These are phyloP conservation scores for Emericellopsis atlantica DNA, from an alignment of 2,329 filamentous ascomycete species.

Conservation along the genomic window DNA sequence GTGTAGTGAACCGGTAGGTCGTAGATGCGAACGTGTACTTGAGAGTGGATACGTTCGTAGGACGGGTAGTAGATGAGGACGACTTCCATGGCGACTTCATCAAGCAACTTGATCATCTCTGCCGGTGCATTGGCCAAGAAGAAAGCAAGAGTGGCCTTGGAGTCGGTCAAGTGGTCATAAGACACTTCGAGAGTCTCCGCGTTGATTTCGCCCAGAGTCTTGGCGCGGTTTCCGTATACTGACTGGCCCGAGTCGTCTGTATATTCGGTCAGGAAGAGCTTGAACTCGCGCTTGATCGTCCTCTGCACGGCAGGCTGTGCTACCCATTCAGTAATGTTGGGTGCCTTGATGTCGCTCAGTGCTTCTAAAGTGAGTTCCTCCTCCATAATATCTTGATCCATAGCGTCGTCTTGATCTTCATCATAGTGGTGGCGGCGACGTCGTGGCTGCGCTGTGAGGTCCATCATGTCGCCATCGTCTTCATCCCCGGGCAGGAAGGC, in stretches of 20 bases:
- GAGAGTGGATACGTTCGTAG: slow-evolving; percentile 93
- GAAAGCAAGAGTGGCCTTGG: slow-evolving; percentile 88
- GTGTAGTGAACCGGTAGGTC: slow-evolving; percentile 93
- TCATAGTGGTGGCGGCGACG: slow-evolving; percentile 84
- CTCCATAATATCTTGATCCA: slow-evolving; percentile 89
- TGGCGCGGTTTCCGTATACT: slow-evolving; percentile 88
- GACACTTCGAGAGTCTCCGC: slow-evolving; percentile 93
- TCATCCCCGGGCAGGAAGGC: slow-evolving; percentile 73
- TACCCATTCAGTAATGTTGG: slow-evolving; percentile 91
- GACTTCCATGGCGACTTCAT: slow-evolving; percentile 92
- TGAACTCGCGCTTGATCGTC: slow-evolving; percentile 93
- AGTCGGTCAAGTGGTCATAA: slow-evolving; percentile 80
- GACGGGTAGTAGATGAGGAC: slow-evolving; percentile 93
- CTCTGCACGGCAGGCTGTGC: slow-evolving; percentile 79
- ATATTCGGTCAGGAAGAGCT: slow-evolving; percentile 91
- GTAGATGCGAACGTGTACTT: slow-evolving; percentile 94
- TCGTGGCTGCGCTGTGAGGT: slow-evolving; percentile 75
- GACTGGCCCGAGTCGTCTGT: slow-evolving; percentile 81
- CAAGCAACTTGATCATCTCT: slow-evolving; percentile 93
- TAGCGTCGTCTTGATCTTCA: slow-evolving; percentile 84
- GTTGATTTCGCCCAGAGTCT: slow-evolving; percentile 93
- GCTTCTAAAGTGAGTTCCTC: slow-evolving; percentile 89
- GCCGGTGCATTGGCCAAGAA: slow-evolving; percentile 91
- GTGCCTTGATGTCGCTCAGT: slow-evolving; percentile 83
- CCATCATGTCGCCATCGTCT: slow-evolving; percentile 63